Base-by-base conservation (phyloP, 805 yeast species). In the Wickerhamiella kazuoi region DNA sequence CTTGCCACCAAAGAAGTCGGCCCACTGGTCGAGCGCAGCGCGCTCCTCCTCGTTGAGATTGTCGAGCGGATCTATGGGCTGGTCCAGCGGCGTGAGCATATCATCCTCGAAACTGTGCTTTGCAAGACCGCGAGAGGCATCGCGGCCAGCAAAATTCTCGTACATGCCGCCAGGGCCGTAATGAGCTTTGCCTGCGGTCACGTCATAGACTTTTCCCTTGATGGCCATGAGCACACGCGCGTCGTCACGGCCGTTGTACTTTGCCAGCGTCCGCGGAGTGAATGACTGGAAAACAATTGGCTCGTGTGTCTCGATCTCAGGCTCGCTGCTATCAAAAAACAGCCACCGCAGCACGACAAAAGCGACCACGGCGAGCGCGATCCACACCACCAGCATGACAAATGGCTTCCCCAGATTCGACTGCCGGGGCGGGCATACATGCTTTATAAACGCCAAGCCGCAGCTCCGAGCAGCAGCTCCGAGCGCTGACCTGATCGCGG, bases 91-190 rank as follows among this genome's bases (percentile, higher is more conserved):
- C 30, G 75, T 78, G 21, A 90, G 63, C 55, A 66, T 67, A 39
- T 64, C 72, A 18, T 64, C 47, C 37, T 84, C 96, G 59, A 86
- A 87, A 15, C 93, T 79, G 58, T 84, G 86, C 50, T 71, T 63
- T 1, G 95, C 95, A 41, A 87, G 68, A 0, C 96, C 97, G 47
- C 97, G 67, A 1, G 93, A 78, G 3, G 96, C 96, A 60, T 87
- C 97, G 48, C 81, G 78, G 1, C 97, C 97, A 0, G 96, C 96
- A 65, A 87, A 87, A 53, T 80, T 82, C 33, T 80, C 75, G 60
- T 87, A 87, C 0, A 95, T 94, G 0, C 96, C 96, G 23, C 87
- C 81, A 5, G 97, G 97, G 0, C 97, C 97, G 57, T 87, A 87
- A 55, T 87, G 86, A 35, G 71, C 70, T 46, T 86, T 71, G 0